A percentile compares a stretch with the other conserved stretches of the same genome.
Evolutionary conservation across 2,329 filamentous ascomycete genomes (phyloP).

Genomic region (Stylonectria norvegica): DNA sequence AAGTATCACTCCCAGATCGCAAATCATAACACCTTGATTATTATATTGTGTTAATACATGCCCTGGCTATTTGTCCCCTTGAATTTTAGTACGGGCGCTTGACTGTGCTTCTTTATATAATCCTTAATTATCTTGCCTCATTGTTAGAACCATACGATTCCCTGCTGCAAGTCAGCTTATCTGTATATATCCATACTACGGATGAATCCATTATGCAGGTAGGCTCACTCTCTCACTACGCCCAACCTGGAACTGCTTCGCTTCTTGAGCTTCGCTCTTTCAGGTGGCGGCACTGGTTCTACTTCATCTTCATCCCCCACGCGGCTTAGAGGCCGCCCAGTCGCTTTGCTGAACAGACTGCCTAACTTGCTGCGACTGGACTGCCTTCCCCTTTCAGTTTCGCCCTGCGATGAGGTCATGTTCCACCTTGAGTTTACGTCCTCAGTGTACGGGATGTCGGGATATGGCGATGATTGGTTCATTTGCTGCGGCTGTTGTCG

Average conservation of each 20-base stretch:
- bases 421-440: constrained; percentile 1
- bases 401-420: constrained; percentile 3
- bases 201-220: not conserved
- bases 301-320: not conserved
- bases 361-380: constrained; percentile 12
- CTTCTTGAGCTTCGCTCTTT: constrained; percentile 21
- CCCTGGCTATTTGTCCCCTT: no score
- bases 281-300: constrained; percentile 4
- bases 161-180: not conserved
- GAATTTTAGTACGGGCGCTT: no score
- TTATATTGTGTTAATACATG: no score
- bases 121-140: no score
- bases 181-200: not conserved
- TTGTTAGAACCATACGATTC: not conserved
- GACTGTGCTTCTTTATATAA: no score
- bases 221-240: constrained; percentile 18
- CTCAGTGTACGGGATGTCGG: not conserved
- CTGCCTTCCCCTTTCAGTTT: constrained; percentile 10
- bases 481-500: no score
- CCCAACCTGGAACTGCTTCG: constrained; percentile 20
- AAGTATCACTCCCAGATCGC: no score
- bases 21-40: no score
- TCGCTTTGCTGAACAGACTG: constrained; percentile 14
- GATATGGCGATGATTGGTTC: not conserved
- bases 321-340: constrained; percentile 2